Evolutionary conservation across 106 monocot genomes (phyloP).

Genomic region (Cymbidium sinense): DNA sequence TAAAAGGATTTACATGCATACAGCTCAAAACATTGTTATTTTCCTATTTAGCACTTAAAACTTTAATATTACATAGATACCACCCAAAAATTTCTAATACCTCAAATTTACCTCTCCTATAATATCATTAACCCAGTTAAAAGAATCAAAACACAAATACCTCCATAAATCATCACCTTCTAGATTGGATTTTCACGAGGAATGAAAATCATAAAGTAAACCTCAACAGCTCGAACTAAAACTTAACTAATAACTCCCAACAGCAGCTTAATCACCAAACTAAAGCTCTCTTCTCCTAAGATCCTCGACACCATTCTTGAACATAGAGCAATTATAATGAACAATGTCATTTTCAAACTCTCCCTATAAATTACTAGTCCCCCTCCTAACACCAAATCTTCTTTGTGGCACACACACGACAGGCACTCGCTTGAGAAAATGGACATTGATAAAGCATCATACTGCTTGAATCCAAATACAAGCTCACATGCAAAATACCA

Average conservation of each 20-base stretch:
- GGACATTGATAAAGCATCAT: slow-evolving; percentile 45
- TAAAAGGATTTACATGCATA: no score
- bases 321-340: slow-evolving; percentile 41
- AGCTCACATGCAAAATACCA: slow-evolving; percentile 68
- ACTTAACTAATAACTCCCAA: slow-evolving; percentile 55
- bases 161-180: slow-evolving; percentile 26
- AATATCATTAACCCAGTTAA: slow-evolving; percentile 47
- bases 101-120: no score
- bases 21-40: no score
- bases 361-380: slow-evolving; percentile 37
- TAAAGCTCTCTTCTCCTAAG: slow-evolving; percentile 29
- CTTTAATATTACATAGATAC: no score
- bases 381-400: slow-evolving; percentile 74
- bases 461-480: slow-evolving; percentile 66
- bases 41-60: no score
- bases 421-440: slow-evolving; percentile 56
- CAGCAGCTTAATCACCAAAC: slow-evolving; percentile 17
- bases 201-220: slow-evolving; percentile 28
- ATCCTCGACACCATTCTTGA: slow-evolving; percentile 51
- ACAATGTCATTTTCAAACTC: slow-evolving; percentile 44
- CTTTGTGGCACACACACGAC: slow-evolving; percentile 54
- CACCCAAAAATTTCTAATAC: no score
- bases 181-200: slow-evolving; percentile 1
- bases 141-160: slow-evolving; percentile 25
- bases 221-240: slow-evolving; percentile 28